Evolutionary conservation across 169 alveolate species (phyloP).

Genomic region (Plasmodium inui): DNA sequence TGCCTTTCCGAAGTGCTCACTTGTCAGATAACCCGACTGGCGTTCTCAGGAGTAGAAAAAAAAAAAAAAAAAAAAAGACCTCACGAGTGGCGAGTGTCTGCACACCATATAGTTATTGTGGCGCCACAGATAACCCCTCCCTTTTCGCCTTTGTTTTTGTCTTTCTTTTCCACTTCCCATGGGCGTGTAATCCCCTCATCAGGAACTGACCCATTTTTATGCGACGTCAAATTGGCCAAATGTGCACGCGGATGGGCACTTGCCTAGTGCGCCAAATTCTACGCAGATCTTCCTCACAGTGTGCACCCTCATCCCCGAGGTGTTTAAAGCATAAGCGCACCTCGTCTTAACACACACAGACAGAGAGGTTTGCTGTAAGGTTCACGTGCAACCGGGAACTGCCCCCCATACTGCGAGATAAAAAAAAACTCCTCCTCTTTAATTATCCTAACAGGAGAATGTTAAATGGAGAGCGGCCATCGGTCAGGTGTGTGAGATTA

Average conservation of each 20-base stretch:
- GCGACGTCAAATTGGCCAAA: neutral
- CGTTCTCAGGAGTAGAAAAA: neutral
- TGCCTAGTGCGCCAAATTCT: neutral
- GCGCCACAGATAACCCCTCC: neutral
- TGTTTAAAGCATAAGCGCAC: too few relatives aligned
- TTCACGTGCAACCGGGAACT: too few relatives aligned
- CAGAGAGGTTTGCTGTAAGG: too few relatives aligned
- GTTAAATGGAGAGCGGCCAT: neutral
- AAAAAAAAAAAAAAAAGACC: too few relatives aligned
- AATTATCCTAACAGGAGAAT: neutral
- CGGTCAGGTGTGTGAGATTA: neutral
- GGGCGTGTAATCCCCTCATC: neutral
- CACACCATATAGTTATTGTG: neutral
- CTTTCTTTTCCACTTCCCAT: neutral
- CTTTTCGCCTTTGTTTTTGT: neutral
- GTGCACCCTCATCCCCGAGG: neutral
- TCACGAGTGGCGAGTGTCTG: neutral
- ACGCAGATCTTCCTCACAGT: too few relatives aligned
- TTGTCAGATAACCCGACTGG: neutral
- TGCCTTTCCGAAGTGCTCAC: neutral
- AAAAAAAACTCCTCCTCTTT: neutral
- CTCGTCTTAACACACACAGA: too few relatives aligned
- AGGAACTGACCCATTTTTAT: neutral
- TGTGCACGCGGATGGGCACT: neutral
- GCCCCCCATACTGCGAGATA: neutral